Base-by-base conservation (phyloP, 164 flowering plant species). In the Pachysandra terminalis region DNA sequence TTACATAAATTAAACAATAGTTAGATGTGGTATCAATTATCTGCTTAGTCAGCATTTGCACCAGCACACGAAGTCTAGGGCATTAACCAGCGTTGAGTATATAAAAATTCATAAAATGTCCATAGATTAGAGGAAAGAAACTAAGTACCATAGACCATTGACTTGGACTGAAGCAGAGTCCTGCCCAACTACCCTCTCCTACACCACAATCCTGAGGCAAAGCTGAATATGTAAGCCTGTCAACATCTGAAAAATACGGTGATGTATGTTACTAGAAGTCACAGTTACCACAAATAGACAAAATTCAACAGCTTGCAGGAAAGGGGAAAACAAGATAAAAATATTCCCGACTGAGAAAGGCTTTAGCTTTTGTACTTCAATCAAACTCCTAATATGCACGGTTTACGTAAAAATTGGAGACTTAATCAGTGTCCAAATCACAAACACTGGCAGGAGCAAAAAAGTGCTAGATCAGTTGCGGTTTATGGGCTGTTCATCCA, bases 111-210 rank as follows among this genome's bases (percentile, higher is more conserved):
- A 59, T 19, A n/a, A 22, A 61, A 63, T 19, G 37, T 32, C 7
- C 7, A 32, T 19, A 40, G 48, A 35, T 56, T 53, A 69, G 19
- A 67, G 24, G 32, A 24, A 45, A 63, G 57, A 57, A 68, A 69
- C 24, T 23, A 69, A 17, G 13, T 83, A 91, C 97, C 92, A 72
- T 84, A 71, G 84, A 87, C 87, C 87, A 84, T 56, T 86, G 87
- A 63, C 66, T 79, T 65, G 92, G 96, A 81, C 86, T 83, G 80
- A 91, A 87, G 82, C 87, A 84, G n/a, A 91, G 79, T 41, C 96
- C 94, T 64, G 94, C 81, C 97, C 97, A 91, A 56, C 97, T 80
- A 59, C 92, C 87, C 79, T 91, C 97, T 63, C 94, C 97, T 73
- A 90, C 78, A 56, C 96, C 96, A 74, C 60, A 63, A 81, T 90